Percentiles rank a stretch among this genome's conserved stretches.
These are phyloP conservation scores for Naganishia sp. DNA, from an alignment of 1,284 basidiomycete species.

Conservation along the genomic window DNA sequence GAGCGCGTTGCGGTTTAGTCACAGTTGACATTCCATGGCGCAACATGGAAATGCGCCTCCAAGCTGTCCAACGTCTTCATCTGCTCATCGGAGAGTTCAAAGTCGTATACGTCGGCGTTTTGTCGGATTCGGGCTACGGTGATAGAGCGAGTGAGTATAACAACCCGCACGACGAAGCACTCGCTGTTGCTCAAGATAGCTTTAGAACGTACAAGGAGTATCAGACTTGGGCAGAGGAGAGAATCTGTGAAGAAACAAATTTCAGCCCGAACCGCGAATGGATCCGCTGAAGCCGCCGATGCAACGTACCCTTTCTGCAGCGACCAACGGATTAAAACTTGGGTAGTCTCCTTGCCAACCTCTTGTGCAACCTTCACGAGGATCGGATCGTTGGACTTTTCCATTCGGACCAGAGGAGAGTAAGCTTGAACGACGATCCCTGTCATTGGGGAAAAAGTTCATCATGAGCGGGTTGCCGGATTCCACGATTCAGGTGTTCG, in stretches of 20 bases:
- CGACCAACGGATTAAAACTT: slow-evolving; percentile 79
- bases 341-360: slow-evolving; percentile 66
- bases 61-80: slow-evolving; percentile 61
- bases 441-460: background rate
- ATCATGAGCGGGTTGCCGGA: background rate
- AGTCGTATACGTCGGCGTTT: slow-evolving; percentile 71
- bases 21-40: slow-evolving; percentile 26
- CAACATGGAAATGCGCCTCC: slow-evolving; percentile 22
- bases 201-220: slow-evolving; percentile 12
- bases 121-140: slow-evolving; percentile 62
- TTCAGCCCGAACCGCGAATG: slow-evolving; percentile 41
- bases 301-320: slow-evolving; percentile 70
- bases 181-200: too few relatives aligned
- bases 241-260: slow-evolving; percentile 56
- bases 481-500: slow-evolving; percentile 39
- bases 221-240: slow-evolving; percentile 75
- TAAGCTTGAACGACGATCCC: slow-evolving; percentile 75
- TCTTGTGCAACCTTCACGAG: slow-evolving; percentile 63
- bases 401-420: slow-evolving; percentile 65
- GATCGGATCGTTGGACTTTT: slow-evolving; percentile 59
- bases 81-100: slow-evolving; percentile 65
- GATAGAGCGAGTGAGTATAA: slow-evolving; percentile 50
- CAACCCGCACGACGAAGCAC: background rate
- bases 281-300: background rate
- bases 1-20: background rate